Conservation (phyloP, 495 filamentous ascomycete species). For the Aspergillus biplanus region DNA sequence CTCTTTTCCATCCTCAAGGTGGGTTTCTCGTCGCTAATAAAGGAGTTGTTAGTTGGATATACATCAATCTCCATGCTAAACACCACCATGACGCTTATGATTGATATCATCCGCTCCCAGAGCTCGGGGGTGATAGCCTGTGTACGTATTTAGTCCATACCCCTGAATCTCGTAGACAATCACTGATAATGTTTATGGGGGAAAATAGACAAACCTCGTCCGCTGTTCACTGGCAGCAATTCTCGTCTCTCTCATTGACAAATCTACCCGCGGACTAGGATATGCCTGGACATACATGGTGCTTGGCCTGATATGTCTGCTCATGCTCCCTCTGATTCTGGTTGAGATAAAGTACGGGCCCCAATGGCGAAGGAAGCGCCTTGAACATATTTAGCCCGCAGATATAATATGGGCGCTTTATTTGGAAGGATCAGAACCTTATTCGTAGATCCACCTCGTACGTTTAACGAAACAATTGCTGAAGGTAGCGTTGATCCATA, state of each 20-base stretch:
- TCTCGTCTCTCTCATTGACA: conserved; percentile 1
- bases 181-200: too few species aligned
- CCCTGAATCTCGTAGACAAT: background rate
- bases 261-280: background rate
- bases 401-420: too few species aligned
- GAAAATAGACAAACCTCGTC: background rate
- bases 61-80: background rate
- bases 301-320: background rate
- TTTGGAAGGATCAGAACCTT: too few species aligned
- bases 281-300: conserved; percentile 1
- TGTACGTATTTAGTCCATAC: background rate
- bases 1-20: background rate
- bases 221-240: background rate
- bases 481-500: too few species aligned
- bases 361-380: background rate
- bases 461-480: too few species aligned
- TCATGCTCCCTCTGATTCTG: background rate
- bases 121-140: background rate
- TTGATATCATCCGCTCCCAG: background rate
- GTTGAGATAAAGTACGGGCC: background rate
- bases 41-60: background rate
- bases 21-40: too few species aligned
- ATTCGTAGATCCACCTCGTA: too few species aligned
- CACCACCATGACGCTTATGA: background rate
- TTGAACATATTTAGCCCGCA: background rate